Conservation (phyloP, 768 basidiomycete genomes). For the Sporobolomyces pararoseus region DNA sequence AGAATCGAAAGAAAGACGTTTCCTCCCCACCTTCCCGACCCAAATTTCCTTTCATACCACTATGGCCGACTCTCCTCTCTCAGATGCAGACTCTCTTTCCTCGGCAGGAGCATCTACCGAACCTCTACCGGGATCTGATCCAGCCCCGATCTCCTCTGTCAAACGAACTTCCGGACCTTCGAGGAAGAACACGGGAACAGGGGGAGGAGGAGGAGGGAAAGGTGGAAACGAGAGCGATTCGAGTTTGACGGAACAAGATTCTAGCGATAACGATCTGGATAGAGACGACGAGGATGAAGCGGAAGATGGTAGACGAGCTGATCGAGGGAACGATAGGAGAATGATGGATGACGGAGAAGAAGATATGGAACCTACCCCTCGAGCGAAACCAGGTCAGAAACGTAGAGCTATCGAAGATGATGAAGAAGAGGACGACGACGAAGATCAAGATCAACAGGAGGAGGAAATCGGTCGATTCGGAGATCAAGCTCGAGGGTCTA, state of each 20-base stretch:
- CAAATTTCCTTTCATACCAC: too few species aligned
- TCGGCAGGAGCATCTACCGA: slow-evolving; percentile 39
- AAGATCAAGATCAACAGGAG: too few species aligned
- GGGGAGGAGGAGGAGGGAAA: background rate
- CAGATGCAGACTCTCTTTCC: slow-evolving; percentile 39
- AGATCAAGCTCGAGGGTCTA: too few species aligned
- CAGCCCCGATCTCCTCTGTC: slow-evolving; percentile 4
- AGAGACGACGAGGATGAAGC: background rate
- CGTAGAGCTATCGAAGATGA: slow-evolving; percentile 5
- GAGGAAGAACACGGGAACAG: background rate
- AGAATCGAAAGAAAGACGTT: too few species aligned
- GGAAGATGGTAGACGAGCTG: background rate
- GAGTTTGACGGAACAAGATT: slow-evolving; percentile 35
- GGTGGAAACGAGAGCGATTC: slow-evolving; percentile 35
- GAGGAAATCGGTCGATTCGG: background rate
- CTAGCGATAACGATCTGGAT: slow-evolving; percentile 11
- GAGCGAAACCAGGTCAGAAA: slow-evolving; percentile 1
- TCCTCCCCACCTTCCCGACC: background rate
- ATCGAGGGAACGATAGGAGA: background rate
- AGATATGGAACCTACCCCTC: background rate
- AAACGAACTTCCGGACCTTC: background rate
- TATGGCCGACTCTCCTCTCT: slow-evolving; percentile 35
- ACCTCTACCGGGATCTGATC: slow-evolving; percentile 33
- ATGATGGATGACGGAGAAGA: background rate
- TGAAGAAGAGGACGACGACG: slow-evolving; percentile 21